Evolutionary conservation across 2,329 filamentous ascomycete genomes (phyloP).

Genomic region (Alternaria tenuissima): DNA sequence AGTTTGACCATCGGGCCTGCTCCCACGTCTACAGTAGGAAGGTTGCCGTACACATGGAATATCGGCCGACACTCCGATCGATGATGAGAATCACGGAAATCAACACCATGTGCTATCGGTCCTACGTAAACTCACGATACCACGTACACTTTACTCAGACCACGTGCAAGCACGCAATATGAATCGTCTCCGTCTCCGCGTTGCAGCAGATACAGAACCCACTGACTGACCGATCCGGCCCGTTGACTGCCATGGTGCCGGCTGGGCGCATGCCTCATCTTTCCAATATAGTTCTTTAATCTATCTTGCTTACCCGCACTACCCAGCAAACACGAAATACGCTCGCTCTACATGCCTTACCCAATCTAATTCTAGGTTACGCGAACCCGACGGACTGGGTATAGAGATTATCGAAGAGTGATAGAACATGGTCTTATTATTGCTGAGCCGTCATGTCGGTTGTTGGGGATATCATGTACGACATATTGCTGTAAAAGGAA

Average conservation of each 20-base stretch:
- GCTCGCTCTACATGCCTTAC: background rate
- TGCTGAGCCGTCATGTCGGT: background rate
- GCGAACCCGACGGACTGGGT: background rate
- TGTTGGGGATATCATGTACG: background rate
- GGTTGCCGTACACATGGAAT: background rate
- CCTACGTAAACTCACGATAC: background rate
- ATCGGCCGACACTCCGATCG: background rate
- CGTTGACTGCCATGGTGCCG: background rate
- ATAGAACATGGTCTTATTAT: background rate
- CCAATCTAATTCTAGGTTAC: background rate
- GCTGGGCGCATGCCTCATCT: background rate
- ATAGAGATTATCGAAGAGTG: background rate
- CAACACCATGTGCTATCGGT: background rate
- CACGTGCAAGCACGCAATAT: background rate
- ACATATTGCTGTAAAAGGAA: background rate
- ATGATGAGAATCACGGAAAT: background rate
- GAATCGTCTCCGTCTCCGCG: background rate
- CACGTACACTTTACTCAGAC: background rate
- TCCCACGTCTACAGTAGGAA: background rate
- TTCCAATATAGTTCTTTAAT: slow-evolving; percentile 1
- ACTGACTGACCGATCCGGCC: background rate
- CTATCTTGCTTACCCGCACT: background rate
- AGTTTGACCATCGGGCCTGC: background rate
- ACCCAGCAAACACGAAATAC: background rate
- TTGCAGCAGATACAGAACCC: background rate